Percentiles rank a stretch among this genome's conserved stretches.
Evolutionary conservation across 2,329 filamentous ascomycete species (phyloP).

Genomic region (Setomelanomma holmii): DNA sequence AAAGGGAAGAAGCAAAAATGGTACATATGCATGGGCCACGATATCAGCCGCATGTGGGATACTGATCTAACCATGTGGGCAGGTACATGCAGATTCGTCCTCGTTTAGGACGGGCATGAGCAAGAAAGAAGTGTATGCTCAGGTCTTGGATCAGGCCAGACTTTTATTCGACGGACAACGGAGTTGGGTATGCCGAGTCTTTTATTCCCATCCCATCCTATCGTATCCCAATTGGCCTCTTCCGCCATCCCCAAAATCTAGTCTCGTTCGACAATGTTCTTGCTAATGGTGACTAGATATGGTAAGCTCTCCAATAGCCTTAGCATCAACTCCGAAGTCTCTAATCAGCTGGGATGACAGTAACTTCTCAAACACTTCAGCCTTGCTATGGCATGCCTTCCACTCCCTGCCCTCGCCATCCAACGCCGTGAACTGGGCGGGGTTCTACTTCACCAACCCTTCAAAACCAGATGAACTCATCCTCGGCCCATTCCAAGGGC

Average conservation of each 20-base stretch:
- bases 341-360: no score
- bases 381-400: slow-evolving; percentile 80
- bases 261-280: no score
- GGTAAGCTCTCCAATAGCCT: neutral
- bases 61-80: no score
- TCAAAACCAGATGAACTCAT: slow-evolving; percentile 64
- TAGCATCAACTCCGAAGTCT: no score
- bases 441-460: slow-evolving; percentile 57
- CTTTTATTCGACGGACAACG: slow-evolving; percentile 74
- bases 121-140: slow-evolving; percentile 76
- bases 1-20: no score
- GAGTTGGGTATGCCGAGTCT: slow-evolving; percentile 71
- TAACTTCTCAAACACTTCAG: slow-evolving; percentile 77
- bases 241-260: no score
- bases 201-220: neutral
- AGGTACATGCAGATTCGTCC: slow-evolving; percentile 80
- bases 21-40: neutral
- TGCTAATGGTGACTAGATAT: neutral
- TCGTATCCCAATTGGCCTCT: slow-evolving; percentile 7
- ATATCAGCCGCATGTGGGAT: no score
- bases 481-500: slow-evolving; percentile 78
- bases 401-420: slow-evolving; percentile 73
- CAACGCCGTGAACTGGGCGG: slow-evolving; percentile 78
- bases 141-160: slow-evolving; percentile 74
- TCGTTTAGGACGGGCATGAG: slow-evolving; percentile 71